Percentiles rank a stretch among this genome's conserved stretches.
phyloP scores from a whole-genome alignment of 2,329 filamentous ascomycete genomes.

The Apiospora pterosperma region DNA sequence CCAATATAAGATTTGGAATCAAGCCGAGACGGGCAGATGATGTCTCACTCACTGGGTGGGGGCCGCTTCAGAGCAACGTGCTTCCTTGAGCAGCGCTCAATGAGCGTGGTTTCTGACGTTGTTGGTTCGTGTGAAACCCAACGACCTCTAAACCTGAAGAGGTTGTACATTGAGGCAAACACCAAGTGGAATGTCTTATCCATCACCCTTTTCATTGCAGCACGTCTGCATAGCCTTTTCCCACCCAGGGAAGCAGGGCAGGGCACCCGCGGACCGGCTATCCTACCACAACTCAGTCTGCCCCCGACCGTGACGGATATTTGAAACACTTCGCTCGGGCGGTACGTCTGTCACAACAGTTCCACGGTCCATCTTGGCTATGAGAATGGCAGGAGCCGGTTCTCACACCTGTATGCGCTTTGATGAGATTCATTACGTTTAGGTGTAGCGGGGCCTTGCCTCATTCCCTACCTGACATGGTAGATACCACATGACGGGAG shows the following conservation, averaged over 20 bases:
- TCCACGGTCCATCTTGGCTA: neutral
- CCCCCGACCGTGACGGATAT: neutral
- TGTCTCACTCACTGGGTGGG: neutral
- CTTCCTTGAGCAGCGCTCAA: neutral
- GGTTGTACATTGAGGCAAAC: neutral
- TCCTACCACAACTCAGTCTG: neutral
- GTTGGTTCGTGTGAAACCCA: neutral
- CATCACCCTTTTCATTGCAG: neutral
- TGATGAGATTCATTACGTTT: neutral
- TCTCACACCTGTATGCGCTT: neutral
- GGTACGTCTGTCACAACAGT: neutral
- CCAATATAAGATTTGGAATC: neutral
- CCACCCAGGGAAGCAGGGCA: neutral
- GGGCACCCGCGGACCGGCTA: neutral
- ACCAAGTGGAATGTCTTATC: neutral
- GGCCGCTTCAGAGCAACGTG: neutral
- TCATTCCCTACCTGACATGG: neutral
- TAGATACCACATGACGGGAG: neutral
- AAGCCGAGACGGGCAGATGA: neutral
- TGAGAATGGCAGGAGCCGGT: neutral
- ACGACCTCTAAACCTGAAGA: neutral
- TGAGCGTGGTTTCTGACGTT: neutral
- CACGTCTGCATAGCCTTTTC: neutral
- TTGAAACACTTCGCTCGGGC: neutral
- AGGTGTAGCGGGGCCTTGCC: neutral